Conservation (phyloP, 148 eudicot species). For the Arctostaphylos glauca region DNA sequence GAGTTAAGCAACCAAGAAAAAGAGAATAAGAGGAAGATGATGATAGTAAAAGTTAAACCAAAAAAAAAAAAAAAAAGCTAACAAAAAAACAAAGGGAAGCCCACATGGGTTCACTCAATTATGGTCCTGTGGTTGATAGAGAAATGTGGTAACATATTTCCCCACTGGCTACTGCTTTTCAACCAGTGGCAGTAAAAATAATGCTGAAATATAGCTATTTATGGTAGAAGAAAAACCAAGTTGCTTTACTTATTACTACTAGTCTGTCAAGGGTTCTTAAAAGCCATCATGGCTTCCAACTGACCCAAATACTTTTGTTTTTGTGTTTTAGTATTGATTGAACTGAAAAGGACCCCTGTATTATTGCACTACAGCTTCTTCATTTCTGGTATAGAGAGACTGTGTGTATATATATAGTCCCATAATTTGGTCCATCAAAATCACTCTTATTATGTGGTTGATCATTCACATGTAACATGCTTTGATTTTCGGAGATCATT, state of each 20-base stretch:
- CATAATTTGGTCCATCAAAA: neutral
- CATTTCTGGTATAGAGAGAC: neutral
- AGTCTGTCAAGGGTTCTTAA: neutral
- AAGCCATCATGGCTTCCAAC: neutral
- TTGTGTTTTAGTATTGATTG: neutral
- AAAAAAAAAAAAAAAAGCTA: neutral
- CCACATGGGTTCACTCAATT: constrained; percentile 14
- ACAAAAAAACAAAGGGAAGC: neutral
- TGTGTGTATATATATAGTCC: neutral
- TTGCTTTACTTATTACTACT: neutral
- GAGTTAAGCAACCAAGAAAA: neutral
- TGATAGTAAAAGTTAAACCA: neutral
- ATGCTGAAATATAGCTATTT: neutral
- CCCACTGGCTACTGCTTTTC: constrained; percentile 1
- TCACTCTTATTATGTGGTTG: too few species aligned
- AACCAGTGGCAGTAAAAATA: constrained; percentile 4
- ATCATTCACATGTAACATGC: too few species aligned
- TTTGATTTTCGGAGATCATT: too few species aligned
- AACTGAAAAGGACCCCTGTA: neutral
- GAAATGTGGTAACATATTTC: neutral
- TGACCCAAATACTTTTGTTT: neutral
- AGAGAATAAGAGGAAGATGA: neutral
- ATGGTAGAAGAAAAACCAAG: neutral
- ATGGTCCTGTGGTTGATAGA: neutral
- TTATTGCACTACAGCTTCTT: neutral